Evolutionary conservation across 306 rosid genomes (phyloP), one percentile per base, ranked within the genome.

Genomic region (Lablab purpureus): DNA sequence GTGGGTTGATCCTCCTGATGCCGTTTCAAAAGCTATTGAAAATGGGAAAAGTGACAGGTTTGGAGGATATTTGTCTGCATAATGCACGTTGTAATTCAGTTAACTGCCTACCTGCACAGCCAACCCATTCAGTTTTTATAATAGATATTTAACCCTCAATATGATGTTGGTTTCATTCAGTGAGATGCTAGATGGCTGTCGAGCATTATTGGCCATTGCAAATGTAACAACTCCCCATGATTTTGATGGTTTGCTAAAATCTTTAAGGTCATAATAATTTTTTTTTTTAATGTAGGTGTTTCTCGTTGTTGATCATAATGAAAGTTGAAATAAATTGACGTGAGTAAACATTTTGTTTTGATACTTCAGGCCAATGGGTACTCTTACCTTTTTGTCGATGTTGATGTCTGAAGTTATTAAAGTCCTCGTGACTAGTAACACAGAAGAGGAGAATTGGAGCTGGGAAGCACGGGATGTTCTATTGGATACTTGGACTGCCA

Each of bases 131-230:
- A 47, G 0, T 58, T 13, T 13, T 66, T 40, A 40, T 10, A 8
- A 55, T 58, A 68, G 37, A 63, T 47, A 54, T 82, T 67, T 75
- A 41, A 59, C 78, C 82, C 73, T 83, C 67, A 80, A 50, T 25
- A 80, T 83, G 34, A 43, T 67, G 74, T 30, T 85, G 84, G 51
- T 73, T 78, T 86, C 73, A 56, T 77, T 85, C 91, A 94, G 99
- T 6, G 99, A 94, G 82, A 91, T 94, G 97, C 90, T 94, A 73
- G 99, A 94, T 84, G 97, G 99, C 54, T 94, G 97, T 71, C 97
- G 99, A 85, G 97, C 95, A 79, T 81, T 94, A 25, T 90, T 91
- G 82, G 90, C 97, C 70, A 86, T 91, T 79, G 99, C 97, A 82
- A 89, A 85, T 47, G 86, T 91, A 75, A 83, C 97, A 79, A 85